These are phyloP conservation scores for Didymella pomorum DNA, from an alignment of 2,329 filamentous ascomycete species.

Conservation along the genomic window DNA sequence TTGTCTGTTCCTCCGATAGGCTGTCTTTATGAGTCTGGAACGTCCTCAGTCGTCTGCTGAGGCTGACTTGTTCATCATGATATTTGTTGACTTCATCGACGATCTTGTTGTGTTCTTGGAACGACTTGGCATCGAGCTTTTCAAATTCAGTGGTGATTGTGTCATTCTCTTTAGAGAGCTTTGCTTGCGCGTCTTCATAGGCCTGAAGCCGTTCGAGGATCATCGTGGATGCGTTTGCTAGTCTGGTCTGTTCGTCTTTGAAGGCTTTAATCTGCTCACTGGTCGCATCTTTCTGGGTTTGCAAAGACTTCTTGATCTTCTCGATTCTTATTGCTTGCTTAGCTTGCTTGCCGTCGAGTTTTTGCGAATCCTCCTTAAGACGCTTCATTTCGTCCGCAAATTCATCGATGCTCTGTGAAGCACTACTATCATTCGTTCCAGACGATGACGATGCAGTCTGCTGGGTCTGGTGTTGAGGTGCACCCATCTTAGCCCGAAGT, in stretches of 20 bases:
- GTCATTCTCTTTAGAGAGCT: neutral
- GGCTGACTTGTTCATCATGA: neutral
- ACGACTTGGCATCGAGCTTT: neutral
- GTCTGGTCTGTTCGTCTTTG: neutral
- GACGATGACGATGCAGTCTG: neutral
- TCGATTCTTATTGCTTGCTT: neutral
- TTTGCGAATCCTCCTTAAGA: neutral
- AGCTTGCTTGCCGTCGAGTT: neutral
- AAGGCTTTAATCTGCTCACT: neutral
- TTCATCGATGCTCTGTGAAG: neutral
- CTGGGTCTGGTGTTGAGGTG: neutral
- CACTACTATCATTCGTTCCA: neutral
- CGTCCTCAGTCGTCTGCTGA: neutral
- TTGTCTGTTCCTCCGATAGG: neutral
- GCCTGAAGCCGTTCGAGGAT: neutral
- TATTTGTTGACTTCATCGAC: neutral
- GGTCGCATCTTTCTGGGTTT: neutral
- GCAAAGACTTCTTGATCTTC: neutral
- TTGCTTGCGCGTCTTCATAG: neutral
- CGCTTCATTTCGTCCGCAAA: neutral
- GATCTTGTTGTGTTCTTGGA: neutral
- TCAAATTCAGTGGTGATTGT: neutral
- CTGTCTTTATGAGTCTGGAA: neutral
- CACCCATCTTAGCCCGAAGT: neutral
- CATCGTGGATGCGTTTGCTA: neutral